A percentile compares a stretch with the other conserved stretches of the same genome.
Conservation (phyloP, 495 filamentous ascomycete species). For the Apiosordaria backusii region DNA sequence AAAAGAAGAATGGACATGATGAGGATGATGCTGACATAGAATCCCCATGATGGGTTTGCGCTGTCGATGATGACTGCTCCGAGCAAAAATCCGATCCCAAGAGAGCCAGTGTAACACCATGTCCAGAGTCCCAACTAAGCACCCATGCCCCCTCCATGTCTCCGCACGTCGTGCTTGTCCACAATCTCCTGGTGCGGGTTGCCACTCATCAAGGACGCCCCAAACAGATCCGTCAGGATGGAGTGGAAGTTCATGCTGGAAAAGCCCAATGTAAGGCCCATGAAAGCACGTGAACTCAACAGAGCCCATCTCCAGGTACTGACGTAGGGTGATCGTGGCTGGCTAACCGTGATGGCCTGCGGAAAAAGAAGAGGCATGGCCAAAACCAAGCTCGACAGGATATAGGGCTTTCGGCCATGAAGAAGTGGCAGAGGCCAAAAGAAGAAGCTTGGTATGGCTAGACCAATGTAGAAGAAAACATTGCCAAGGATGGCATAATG, state of each 20-base stretch:
- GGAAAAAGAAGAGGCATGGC: slow-evolving; percentile 73
- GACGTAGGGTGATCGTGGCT: slow-evolving; percentile 52
- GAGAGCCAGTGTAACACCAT: slow-evolving; percentile 65
- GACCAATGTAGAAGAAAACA: slow-evolving; percentile 63
- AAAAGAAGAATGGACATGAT: slow-evolving; percentile 58
- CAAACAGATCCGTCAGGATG: slow-evolving; percentile 69
- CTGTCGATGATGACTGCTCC: slow-evolving; percentile 62
- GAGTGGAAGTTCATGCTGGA: slow-evolving; percentile 70
- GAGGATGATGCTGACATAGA: slow-evolving; percentile 65
- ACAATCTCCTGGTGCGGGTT: slow-evolving; percentile 69
- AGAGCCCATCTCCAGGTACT: slow-evolving; percentile 56
- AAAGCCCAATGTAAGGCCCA: slow-evolving; percentile 67
- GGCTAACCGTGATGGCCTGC: slow-evolving; percentile 60
- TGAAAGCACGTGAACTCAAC: slow-evolving; percentile 57
- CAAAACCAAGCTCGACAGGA: slow-evolving; percentile 57
- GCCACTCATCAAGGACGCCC: slow-evolving; percentile 64
- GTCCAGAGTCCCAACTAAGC: slow-evolving; percentile 75
- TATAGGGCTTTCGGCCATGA: slow-evolving; percentile 73
- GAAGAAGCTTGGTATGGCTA: slow-evolving; percentile 63
- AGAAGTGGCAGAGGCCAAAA: slow-evolving; percentile 74
- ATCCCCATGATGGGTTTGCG: slow-evolving; percentile 64
- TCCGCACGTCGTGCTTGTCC: slow-evolving; percentile 57
- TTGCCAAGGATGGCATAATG: slow-evolving; percentile 69
- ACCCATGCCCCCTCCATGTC: slow-evolving; percentile 71
- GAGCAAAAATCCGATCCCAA: slow-evolving; percentile 64